Conservation (phyloP, 306 rosid species). For the Inga laurina region DNA sequence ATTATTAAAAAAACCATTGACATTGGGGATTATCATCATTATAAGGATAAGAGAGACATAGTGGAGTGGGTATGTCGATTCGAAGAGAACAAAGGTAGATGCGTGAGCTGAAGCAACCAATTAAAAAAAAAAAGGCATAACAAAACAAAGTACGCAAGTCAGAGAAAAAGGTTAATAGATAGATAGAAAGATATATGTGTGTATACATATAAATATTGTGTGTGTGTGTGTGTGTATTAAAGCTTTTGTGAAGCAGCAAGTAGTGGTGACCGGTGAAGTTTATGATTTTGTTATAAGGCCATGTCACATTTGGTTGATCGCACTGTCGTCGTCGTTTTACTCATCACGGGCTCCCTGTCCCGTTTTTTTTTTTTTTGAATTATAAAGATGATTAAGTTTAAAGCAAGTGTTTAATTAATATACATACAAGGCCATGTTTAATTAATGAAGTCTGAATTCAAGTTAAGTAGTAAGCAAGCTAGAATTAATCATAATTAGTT, state of each 20-base stretch:
- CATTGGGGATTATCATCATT: neutral
- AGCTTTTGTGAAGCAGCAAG: neutral
- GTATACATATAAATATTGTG: neutral
- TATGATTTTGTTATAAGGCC: neutral
- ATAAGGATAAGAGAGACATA: neutral
- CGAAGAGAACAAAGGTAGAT: neutral
- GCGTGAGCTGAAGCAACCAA: neutral
- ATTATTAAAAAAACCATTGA: neutral
- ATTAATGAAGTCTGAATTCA: neutral
- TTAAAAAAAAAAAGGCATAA: neutral
- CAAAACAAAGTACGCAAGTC: neutral
- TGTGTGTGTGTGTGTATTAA: neutral
- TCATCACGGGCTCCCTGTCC: neutral
- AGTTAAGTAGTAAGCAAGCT: neutral
- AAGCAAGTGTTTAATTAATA: neutral
- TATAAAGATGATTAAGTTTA: neutral
- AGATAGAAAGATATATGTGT: too few relatives aligned
- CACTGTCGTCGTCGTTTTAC: neutral
- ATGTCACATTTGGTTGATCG: neutral
- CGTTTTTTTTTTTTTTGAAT: neutral
- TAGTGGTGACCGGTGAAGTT: neutral
- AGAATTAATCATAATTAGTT: neutral
- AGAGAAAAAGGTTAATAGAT: neutral
- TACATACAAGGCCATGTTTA: neutral
- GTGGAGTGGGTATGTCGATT: neutral